Percentiles rank a stretch among this genome's conserved stretches.
These are phyloP conservation scores for Tolypocladium pustulatum DNA, from an alignment of 2,329 filamentous ascomycete genomes.

Conservation along the genomic window DNA sequence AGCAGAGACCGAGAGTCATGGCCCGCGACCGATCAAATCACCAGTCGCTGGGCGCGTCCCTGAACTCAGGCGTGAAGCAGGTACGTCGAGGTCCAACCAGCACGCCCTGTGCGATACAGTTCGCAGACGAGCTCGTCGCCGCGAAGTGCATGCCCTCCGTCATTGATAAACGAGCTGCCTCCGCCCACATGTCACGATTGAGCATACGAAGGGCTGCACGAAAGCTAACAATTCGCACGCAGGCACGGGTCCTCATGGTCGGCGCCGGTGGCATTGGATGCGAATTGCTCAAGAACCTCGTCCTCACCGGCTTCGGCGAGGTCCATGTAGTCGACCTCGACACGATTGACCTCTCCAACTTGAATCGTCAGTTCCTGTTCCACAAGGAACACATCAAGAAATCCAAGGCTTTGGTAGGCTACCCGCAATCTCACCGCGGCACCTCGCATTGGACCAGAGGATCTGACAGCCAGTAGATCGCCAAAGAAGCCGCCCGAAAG, in stretches of 20 bases:
- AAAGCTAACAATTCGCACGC: constrained; percentile 1
- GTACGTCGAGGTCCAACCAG: constrained; percentile 30
- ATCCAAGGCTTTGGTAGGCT: constrained; percentile 77
- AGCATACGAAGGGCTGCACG: background rate
- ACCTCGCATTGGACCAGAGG: background rate
- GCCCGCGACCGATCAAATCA: constrained; percentile 45
- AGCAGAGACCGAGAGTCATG: constrained; percentile 15
- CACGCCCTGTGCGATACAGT: background rate
- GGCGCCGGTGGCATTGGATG: constrained; percentile 96
- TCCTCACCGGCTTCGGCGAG: constrained; percentile 83
- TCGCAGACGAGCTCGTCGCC: constrained; percentile 3
- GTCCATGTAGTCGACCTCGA: constrained; percentile 94
- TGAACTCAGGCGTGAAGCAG: constrained; percentile 59
- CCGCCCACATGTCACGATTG: background rate
- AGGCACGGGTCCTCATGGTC: constrained; percentile 87
- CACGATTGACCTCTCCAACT: constrained; percentile 94
- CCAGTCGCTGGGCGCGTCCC: constrained; percentile 55
- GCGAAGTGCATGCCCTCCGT: background rate
- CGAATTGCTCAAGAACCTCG: constrained; percentile 93
- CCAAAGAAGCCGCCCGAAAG: constrained; percentile 77
- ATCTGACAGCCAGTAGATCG: constrained; percentile 49
- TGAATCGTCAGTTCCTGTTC: constrained; percentile 97
- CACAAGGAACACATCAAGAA: constrained; percentile 97
- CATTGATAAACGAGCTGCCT: background rate
- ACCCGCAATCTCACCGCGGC: constrained; percentile 1